These are phyloP conservation scores for Candida railenensis DNA, from an alignment of 805 yeast species.

Conservation along the genomic window DNA sequence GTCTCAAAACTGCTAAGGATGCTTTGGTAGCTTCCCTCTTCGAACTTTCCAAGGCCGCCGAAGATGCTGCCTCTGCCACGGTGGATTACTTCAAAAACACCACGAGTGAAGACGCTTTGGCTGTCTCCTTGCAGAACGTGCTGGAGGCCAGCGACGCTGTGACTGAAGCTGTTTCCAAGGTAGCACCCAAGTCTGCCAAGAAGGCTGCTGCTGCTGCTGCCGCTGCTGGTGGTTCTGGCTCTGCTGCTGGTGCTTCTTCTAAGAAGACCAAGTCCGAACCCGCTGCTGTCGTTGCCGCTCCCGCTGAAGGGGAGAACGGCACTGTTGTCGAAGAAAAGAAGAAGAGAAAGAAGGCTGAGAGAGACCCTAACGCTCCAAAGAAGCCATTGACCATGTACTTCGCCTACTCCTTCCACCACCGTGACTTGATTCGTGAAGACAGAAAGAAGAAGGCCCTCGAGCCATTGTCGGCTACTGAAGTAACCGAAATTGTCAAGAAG, in stretches of 20 bases:
- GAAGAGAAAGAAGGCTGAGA: constrained; percentile 51
- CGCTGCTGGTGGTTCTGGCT: constrained; percentile 12
- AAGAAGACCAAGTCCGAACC: constrained; percentile 22
- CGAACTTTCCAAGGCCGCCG: constrained; percentile 83
- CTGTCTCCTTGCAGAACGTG: constrained; percentile 38
- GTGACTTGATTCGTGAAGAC: constrained; percentile 70
- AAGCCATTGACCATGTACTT: constrained; percentile 90
- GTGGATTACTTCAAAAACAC: constrained; percentile 68
- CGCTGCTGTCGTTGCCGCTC: constrained; percentile 1
- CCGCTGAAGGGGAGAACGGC: constrained; percentile 7
- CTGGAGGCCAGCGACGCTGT: constrained; percentile 28
- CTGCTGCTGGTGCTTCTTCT: constrained; percentile 13
- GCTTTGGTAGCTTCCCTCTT: constrained; percentile 67
- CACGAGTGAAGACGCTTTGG: constrained; percentile 39
- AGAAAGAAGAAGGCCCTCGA: constrained; percentile 57
- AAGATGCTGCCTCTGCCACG: constrained; percentile 78
- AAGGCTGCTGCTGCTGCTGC: constrained; percentile 14
- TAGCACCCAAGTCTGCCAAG: constrained; percentile 6
- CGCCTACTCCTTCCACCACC: constrained; percentile 67
- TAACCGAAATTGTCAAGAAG: constrained; percentile 75
- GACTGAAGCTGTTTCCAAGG: constrained; percentile 12
- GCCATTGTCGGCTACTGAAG: constrained; percentile 69
- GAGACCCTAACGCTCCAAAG: constrained; percentile 93
- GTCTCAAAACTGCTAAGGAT: constrained; percentile 22
- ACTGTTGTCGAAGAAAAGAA: constrained; percentile 26